Percentiles rank a stretch among this genome's conserved stretches.
Conservation (phyloP, 2,329 filamentous ascomycete species). For the Stylonectria norvegica region DNA sequence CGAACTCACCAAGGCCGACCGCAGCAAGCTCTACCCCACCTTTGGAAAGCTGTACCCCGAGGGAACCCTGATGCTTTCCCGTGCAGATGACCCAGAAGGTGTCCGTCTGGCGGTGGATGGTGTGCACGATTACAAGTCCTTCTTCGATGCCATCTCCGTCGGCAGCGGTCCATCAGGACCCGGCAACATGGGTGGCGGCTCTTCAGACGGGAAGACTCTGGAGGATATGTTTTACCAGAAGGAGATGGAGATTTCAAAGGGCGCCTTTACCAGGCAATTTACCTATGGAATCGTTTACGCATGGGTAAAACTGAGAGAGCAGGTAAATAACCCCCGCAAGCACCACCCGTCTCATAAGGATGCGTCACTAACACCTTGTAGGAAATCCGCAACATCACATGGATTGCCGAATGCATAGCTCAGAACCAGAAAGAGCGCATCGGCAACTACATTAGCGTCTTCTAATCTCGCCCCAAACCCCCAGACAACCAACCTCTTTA, state of each 20-base stretch:
- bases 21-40: conserved; percentile 91
- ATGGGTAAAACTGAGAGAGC: conserved; percentile 96
- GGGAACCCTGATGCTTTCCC: conserved; percentile 89
- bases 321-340: conserved; percentile 56
- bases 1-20: conserved; percentile 86
- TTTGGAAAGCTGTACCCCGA: conserved; percentile 92
- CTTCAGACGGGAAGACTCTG: conserved; percentile 79
- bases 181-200: conserved; percentile 80
- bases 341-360: conserved; percentile 3
- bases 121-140: conserved; percentile 87
- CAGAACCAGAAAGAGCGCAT: conserved; percentile 99
- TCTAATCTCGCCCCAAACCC: conserved; percentile 50
- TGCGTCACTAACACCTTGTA: conserved; percentile 41
- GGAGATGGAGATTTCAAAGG: conserved; percentile 97
- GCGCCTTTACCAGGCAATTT: conserved; percentile 93
- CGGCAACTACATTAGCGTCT: conserved; percentile 97
- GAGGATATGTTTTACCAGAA: conserved; percentile 99
- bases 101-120: conserved; percentile 92
- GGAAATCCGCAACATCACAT: conserved; percentile 99
- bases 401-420: conserved; percentile 99
- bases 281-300: conserved; percentile 93
- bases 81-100: conserved; percentile 91
- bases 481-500: conserved; percentile 18
- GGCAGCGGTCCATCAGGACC: conserved; percentile 67
- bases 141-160: conserved; percentile 88